phyloP scores from a whole-genome alignment of 73 alveolate species.

The Tetrahymena malaccensis region DNA sequence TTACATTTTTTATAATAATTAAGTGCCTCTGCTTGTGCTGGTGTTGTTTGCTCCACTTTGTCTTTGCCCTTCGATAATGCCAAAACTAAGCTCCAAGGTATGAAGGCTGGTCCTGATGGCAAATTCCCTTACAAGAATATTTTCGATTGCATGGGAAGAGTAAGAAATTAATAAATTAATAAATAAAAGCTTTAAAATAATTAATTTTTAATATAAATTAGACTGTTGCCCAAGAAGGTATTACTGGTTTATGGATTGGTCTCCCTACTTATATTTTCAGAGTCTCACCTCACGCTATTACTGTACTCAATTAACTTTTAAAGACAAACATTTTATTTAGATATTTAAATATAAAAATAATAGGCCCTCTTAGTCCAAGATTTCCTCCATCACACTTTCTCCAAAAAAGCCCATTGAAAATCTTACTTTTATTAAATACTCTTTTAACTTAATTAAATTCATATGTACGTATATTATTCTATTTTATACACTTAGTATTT shows the following conservation, averaged over 20 bases:
- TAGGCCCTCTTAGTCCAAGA: not conserved
- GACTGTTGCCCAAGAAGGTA: conserved; percentile 29
- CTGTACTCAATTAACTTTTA: not conserved
- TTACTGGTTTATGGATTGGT: conserved; percentile 83
- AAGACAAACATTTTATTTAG: not conserved
- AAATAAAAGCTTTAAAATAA: not conserved
- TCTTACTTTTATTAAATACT: not conserved
- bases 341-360: not conserved
- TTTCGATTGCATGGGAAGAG: conserved; percentile 51
- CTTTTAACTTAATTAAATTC: not conserved
- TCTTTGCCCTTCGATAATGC: conserved; percentile 76
- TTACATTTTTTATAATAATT: not conserved
- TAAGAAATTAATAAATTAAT: not conserved
- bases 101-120: conserved; percentile 57
- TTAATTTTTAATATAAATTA: not conserved
- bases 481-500: not conserved
- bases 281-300: conserved; percentile 91
- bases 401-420: not conserved
- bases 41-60: conserved; percentile 52
- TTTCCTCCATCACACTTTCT: not conserved
- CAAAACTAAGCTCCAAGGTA: conserved; percentile 62
- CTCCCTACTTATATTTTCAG: conserved; percentile 91
- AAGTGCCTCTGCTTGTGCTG: conserved; percentile 59
- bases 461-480: not conserved
- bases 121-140: conserved; percentile 55